phyloP scores from a whole-genome alignment of 1,284 basidiomycete species.

The Phlebopus sp. region DNA sequence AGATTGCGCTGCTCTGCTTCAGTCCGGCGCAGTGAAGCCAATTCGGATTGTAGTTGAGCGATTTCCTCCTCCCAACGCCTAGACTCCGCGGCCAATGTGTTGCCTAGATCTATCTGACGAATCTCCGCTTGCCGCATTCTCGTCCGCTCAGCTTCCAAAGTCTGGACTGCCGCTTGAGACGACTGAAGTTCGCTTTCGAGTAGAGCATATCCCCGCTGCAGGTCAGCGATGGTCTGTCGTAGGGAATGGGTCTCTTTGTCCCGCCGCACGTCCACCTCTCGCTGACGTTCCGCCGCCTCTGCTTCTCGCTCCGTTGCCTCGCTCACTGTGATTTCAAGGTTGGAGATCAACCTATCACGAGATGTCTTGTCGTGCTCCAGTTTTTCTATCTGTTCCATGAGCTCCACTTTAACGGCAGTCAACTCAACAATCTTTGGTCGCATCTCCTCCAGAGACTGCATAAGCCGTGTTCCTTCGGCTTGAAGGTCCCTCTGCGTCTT shows the following conservation, averaged over 20 bases:
- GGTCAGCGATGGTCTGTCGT: constrained; percentile 49
- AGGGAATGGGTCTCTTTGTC: constrained; percentile 51
- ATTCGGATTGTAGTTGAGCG: constrained; percentile 32
- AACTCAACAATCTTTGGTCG: constrained; percentile 80
- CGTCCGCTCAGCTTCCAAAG: constrained; percentile 58
- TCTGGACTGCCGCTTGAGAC: constrained; percentile 47
- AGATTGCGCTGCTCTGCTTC: constrained; percentile 61
- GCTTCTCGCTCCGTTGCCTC: constrained; percentile 51
- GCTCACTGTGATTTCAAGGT: constrained; percentile 58
- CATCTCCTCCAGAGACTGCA: constrained; percentile 80
- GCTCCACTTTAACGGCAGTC: constrained; percentile 63
- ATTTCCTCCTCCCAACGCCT: constrained; percentile 52
- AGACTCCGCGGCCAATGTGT: constrained; percentile 30
- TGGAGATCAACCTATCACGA: constrained; percentile 56
- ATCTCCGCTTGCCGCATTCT: constrained; percentile 52
- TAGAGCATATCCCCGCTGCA: constrained; percentile 60
- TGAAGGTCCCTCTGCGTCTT: constrained; percentile 66
- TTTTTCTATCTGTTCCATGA: constrained; percentile 58
- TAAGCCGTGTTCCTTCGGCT: constrained; percentile 65
- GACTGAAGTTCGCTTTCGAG: constrained; percentile 62
- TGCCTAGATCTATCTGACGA: constrained; percentile 39
- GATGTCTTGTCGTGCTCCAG: constrained; percentile 52
- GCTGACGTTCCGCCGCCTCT: constrained; percentile 41
- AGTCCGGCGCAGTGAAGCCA: constrained; percentile 27
- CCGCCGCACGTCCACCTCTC: constrained; percentile 39